Evolutionary conservation across 805 yeast genomes (phyloP).

Genomic region (Pichia ethanolica): DNA sequence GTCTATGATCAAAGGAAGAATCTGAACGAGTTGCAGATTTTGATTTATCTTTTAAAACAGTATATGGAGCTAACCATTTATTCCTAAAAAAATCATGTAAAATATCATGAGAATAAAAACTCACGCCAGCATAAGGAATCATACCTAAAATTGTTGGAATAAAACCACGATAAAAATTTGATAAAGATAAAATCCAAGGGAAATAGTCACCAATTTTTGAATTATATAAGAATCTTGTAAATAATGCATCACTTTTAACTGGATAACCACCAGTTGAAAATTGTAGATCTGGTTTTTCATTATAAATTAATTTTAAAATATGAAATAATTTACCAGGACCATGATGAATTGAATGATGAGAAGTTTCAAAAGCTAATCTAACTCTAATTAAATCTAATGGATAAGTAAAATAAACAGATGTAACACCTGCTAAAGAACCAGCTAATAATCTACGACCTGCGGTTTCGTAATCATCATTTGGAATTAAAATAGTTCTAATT

Average conservation of each 20-base stretch:
- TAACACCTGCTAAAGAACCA: constrained; percentile 85
- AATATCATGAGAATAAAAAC: constrained; percentile 88
- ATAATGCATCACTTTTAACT: constrained; percentile 24
- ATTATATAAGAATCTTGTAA: constrained; percentile 24
- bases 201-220: constrained; percentile 15
- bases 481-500: constrained; percentile 71
- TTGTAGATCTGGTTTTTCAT: constrained; percentile 27
- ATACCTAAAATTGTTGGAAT: constrained; percentile 90
- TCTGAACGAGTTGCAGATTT: constrained; percentile 19
- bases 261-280: constrained; percentile 24
- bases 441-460: constrained; percentile 73
- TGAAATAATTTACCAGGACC: constrained; percentile 28
- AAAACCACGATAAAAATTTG: constrained; percentile 90
- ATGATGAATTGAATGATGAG: constrained; percentile 21
- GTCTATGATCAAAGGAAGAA: constrained; percentile 37
- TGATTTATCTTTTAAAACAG: constrained; percentile 30
- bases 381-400: constrained; percentile 90
- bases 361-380: constrained; percentile 83
- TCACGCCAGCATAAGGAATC: constrained; percentile 97
- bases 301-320: constrained; percentile 24
- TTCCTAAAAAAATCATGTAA: constrained; percentile 81
- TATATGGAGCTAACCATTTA: constrained; percentile 43
- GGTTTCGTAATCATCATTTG: constrained; percentile 67
- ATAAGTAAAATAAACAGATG: constrained; percentile 82
- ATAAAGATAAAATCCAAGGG: constrained; percentile 29